These are phyloP conservation scores for Blechomonas ayalai DNA, from an alignment of 208 protist genomes.

Conservation along the genomic window DNA sequence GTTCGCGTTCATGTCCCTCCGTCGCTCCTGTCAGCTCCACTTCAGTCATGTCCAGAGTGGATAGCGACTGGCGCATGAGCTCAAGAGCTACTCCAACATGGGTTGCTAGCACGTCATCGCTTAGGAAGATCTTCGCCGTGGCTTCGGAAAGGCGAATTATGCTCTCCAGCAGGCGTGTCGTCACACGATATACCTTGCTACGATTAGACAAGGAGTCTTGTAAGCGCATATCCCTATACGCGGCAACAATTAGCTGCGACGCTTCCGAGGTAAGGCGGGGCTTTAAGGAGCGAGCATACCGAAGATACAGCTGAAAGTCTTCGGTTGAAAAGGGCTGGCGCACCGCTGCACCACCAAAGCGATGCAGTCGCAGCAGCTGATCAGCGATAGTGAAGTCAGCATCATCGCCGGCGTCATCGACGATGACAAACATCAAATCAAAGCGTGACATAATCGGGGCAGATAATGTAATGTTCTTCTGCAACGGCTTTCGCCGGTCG, in stretches of 20 bases:
- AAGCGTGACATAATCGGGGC: constrained; percentile 99
- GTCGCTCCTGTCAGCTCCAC: constrained; percentile 63
- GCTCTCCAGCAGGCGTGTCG: constrained; percentile 99
- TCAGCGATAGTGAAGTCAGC: constrained; percentile 96
- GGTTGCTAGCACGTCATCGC: constrained; percentile 75
- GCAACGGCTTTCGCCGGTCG: constrained; percentile 88
- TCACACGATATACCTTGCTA: constrained; percentile 96
- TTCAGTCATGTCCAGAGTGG: constrained; percentile 85
- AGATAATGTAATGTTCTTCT: constrained; percentile 92
- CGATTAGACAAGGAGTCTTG: constrained; percentile 84
- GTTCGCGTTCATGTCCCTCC: constrained; percentile 7
- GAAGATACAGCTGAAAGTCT: constrained; percentile 92
- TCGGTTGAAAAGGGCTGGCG: constrained; percentile 62
- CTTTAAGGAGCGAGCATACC: constrained; percentile 87
- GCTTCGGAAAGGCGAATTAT: constrained; percentile 99
- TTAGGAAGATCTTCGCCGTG: constrained; percentile 93
- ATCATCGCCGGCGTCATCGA: constrained; percentile 96
- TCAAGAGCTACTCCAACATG: constrained; percentile 84
- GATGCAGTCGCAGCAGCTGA: constrained; percentile 94
- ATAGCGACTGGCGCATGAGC: constrained; percentile 88
- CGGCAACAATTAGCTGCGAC: constrained; percentile 73
- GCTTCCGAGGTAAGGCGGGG: constrained; percentile 86
- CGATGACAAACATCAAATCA: constrained; percentile 99
- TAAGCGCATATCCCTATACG: constrained; percentile 92
- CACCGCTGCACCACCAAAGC: constrained; percentile 70